phyloP scores from a whole-genome alignment of 1,284 basidiomycete species.

The Naganishia albida region DNA sequence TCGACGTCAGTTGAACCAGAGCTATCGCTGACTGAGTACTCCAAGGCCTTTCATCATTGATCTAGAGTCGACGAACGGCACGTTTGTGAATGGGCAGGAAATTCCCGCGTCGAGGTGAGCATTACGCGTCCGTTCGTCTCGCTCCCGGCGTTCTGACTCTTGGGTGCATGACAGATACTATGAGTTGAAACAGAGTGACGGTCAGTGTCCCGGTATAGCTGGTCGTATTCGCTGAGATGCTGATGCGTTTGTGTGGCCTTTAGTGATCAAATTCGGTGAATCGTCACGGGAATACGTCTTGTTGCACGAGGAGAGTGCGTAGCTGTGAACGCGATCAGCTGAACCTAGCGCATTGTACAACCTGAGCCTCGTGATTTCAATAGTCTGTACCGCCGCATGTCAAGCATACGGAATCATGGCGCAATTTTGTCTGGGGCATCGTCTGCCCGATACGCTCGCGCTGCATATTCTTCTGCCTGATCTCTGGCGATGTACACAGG shows the following conservation, averaged over 20 bases:
- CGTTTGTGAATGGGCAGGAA: constrained; percentile 80
- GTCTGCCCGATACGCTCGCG: no score
- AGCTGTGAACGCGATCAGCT: background rate
- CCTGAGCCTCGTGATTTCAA: background rate
- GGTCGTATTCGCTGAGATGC: background rate
- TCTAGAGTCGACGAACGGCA: constrained; percentile 94
- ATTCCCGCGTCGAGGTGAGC: constrained; percentile 72
- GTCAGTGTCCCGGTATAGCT: constrained; percentile 57
- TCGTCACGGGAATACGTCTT: constrained; percentile 86
- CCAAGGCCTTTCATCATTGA: constrained; percentile 90
- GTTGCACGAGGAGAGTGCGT: constrained; percentile 67
- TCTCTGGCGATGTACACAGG: no score
- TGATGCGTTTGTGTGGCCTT: background rate
- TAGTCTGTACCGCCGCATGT: background rate
- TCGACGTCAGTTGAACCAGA: no score
- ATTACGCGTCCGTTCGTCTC: background rate
- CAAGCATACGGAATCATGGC: no score
- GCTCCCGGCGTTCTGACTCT: background rate
- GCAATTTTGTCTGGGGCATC: no score
- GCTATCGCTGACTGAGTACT: background rate
- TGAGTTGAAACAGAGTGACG: constrained; percentile 82
- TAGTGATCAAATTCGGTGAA: constrained; percentile 89
- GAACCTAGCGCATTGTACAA: background rate
- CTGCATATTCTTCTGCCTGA: no score
- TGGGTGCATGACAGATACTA: constrained; percentile 62